Conservation (phyloP, 2,329 filamentous ascomycete genomes). For the Allantophomopsis lycopodina region DNA sequence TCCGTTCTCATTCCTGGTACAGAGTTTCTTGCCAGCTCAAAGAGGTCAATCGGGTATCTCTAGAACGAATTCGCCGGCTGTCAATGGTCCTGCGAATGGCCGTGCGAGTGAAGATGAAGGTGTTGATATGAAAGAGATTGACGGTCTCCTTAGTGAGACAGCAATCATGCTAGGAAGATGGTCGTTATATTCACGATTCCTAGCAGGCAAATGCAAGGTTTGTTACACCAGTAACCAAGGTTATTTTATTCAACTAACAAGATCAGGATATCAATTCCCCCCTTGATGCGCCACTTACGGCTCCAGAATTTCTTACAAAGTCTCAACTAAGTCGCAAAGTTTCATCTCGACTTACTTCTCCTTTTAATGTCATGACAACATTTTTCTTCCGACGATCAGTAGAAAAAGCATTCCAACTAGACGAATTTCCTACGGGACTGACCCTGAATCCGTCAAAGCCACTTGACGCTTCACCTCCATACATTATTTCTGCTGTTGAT, state of each 20-base stretch:
- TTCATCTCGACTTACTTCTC: constrained; percentile 54
- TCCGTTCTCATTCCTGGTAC: constrained; percentile 90
- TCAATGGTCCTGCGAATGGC: constrained; percentile 31
- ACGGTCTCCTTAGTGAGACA: constrained; percentile 75
- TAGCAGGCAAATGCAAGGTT: constrained; percentile 76
- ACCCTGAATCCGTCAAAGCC: constrained; percentile 61
- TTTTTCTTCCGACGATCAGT: constrained; percentile 96
- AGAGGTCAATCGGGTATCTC: constrained; percentile 44
- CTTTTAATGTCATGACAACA: constrained; percentile 85
- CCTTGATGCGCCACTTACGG: constrained; percentile 40
- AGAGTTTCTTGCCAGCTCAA: constrained; percentile 73
- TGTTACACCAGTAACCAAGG: constrained; percentile 8
- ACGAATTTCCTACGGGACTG: constrained; percentile 72
- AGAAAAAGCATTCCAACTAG: constrained; percentile 93
- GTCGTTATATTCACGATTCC: constrained; percentile 83
- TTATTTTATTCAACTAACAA: constrained; percentile 14
- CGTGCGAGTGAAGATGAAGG: constrained; percentile 74
- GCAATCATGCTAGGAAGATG: constrained; percentile 86
- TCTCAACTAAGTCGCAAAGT: constrained; percentile 76
- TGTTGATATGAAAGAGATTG: constrained; percentile 94
- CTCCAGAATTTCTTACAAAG: constrained; percentile 63
- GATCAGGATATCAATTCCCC: constrained; percentile 34
- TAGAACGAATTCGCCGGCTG: constrained; percentile 64
- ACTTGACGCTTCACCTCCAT: constrained; percentile 67
- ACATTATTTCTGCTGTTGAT: constrained; percentile 90